phyloP scores from a whole-genome alignment of 352 stramenopile genomes.

The Elongisporangium anandrum region DNA sequence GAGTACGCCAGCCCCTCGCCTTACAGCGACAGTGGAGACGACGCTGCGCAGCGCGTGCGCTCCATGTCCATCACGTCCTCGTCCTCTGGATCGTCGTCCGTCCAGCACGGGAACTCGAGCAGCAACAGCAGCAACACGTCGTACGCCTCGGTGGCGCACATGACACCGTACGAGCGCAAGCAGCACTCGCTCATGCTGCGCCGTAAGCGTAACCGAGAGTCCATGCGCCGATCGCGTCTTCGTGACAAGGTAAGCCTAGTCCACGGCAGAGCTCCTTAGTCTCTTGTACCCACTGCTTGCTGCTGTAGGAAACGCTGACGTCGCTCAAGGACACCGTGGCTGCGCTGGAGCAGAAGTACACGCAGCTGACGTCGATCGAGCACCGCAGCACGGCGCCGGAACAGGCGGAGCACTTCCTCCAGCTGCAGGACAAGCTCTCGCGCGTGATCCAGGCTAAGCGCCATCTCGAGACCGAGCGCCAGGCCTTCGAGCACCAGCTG shows the following conservation, averaged over 20 bases:
- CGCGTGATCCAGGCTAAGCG: constrained; percentile 22
- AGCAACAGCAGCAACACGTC: neutral
- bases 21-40: neutral
- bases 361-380: neutral
- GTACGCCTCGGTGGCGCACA: neutral
- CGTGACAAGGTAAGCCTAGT: constrained; percentile 8
- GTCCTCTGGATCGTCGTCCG: neutral
- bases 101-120: neutral
- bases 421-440: constrained; percentile 14
- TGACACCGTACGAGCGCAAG: neutral
- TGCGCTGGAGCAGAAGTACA: neutral
- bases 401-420: constrained; percentile 5
- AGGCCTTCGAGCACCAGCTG: constrained; percentile 12
- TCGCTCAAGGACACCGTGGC: neutral
- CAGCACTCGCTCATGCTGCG: constrained; percentile 22
- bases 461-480: constrained; percentile 23
- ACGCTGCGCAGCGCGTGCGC: neutral
- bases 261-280: neutral
- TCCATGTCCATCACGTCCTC: neutral
- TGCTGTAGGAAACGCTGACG: neutral
- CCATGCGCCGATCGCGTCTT: constrained; percentile 33
- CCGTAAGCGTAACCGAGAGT: constrained; percentile 35
- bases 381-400: neutral
- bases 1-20: neutral
- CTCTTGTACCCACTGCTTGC: neutral